phyloP scores from a whole-genome alignment of 106 monocot genomes.

The Platanthera guangdongensis region DNA sequence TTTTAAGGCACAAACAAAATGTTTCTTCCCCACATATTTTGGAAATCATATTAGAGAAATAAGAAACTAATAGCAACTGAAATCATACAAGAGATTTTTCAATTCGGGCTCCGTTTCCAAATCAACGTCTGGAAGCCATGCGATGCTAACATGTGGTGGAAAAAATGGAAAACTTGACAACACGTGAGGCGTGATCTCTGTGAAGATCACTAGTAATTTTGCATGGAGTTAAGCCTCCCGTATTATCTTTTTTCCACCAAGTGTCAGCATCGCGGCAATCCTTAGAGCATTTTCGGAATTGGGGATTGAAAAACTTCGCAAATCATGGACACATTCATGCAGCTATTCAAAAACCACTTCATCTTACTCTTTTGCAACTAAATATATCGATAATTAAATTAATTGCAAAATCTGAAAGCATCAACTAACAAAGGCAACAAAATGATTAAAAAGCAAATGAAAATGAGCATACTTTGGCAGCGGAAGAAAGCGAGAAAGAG shows the following conservation, averaged over 20 bases:
- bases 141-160: too few species aligned
- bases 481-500: slow-evolving; percentile 69
- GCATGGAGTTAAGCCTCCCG: too few species aligned
- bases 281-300: too few species aligned
- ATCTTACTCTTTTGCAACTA: neutral
- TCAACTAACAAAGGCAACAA: neutral
- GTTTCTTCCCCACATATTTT: neutral
- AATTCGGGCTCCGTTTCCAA: too few species aligned
- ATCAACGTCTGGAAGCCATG: too few species aligned
- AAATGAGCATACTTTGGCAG: slow-evolving; percentile 63
- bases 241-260: too few species aligned
- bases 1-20: neutral
- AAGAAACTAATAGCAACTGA: neutral
- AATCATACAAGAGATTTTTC: neutral
- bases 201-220: too few species aligned
- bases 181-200: too few species aligned
- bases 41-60: neutral
- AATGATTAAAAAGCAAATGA: neutral
- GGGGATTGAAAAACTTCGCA: too few species aligned
- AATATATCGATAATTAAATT: neutral
- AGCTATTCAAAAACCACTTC: neutral
- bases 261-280: too few species aligned
- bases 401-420: neutral
- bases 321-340: neutral
- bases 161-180: too few species aligned